phyloP scores from a whole-genome alignment of 371 early-diverging fungal species.

The Apophysomyces trapeziformis region DNA sequence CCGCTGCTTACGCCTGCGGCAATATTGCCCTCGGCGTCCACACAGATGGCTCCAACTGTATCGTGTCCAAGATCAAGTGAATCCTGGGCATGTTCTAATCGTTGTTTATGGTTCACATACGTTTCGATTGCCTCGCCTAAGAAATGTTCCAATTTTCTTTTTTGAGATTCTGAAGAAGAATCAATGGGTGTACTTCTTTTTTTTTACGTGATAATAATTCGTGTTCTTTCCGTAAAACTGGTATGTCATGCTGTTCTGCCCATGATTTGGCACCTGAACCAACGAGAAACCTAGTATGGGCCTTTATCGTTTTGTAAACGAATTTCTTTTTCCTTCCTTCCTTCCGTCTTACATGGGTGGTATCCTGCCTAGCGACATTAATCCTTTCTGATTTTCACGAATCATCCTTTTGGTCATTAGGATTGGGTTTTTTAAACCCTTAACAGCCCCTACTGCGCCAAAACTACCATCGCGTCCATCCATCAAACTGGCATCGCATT shows the following conservation, averaged over 20 bases:
- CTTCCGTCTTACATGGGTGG: slow-evolving; percentile 65
- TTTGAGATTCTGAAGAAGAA: no score
- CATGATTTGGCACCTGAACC: slow-evolving; percentile 68
- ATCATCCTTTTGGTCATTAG: slow-evolving; percentile 57
- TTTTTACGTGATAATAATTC: neutral
- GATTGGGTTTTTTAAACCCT: slow-evolving; percentile 75
- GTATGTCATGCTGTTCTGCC: slow-evolving; percentile 43
- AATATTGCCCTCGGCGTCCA: slow-evolving; percentile 69
- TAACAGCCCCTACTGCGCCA: slow-evolving; percentile 80
- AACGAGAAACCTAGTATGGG: slow-evolving; percentile 52
- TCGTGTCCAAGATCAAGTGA: slow-evolving; percentile 58
- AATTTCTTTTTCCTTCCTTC: neutral
- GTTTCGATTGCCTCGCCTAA: slow-evolving; percentile 21
- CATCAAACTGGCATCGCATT: slow-evolving; percentile 92
- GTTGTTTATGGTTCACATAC: slow-evolving; percentile 28
- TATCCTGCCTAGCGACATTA: slow-evolving; percentile 65
- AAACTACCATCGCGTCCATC: slow-evolving; percentile 63
- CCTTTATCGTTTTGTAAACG: neutral
- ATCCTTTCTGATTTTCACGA: slow-evolving; percentile 43
- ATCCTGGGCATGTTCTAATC: slow-evolving; percentile 5
- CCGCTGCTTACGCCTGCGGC: slow-evolving; percentile 87
- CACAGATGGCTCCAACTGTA: slow-evolving; percentile 87
- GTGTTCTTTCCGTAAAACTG: slow-evolving; percentile 23
- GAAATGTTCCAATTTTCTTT: slow-evolving; percentile 23
- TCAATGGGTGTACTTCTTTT: neutral